A percentile compares a stretch with the other conserved stretches of the same genome.
Conservation (phyloP, 768 basidiomycete species). For the Cystobasidium ongulense region DNA sequence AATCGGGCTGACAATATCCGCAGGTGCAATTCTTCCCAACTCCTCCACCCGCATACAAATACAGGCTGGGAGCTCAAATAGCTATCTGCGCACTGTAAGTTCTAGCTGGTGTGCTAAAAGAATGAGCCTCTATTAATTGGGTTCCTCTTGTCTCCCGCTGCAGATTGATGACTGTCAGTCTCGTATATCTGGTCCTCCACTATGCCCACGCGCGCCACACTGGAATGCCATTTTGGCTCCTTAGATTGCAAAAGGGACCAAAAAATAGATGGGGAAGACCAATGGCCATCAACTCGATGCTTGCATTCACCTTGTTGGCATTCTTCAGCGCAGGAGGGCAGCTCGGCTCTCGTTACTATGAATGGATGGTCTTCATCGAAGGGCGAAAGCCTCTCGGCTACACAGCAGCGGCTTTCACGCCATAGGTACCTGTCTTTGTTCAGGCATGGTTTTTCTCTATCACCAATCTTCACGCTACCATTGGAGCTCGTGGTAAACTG, state of each 20-base stretch:
- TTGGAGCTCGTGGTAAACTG: background rate
- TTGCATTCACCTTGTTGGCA: background rate
- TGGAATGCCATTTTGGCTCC: background rate
- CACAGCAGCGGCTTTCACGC: background rate
- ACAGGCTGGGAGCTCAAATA: background rate
- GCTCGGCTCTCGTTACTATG: background rate
- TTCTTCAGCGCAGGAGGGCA: background rate
- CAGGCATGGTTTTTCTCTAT: conserved; percentile 11
- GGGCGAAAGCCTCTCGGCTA: background rate
- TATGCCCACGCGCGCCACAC: background rate
- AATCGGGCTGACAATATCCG: too few relatives aligned
- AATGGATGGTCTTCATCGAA: background rate
- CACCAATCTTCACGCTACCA: conserved; percentile 1
- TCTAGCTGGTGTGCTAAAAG: background rate
- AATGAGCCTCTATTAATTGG: background rate
- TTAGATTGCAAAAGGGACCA: background rate
- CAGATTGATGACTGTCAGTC: background rate
- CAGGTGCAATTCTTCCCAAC: background rate
- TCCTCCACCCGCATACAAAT: background rate
- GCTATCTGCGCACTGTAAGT: background rate
- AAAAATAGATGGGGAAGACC: background rate
- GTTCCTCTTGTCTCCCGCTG: background rate
- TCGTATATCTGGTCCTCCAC: background rate
- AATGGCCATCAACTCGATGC: background rate
- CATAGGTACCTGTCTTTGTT: background rate